Conservation (phyloP, 768 basidiomycete species). For the Hygrophorus russula region DNA sequence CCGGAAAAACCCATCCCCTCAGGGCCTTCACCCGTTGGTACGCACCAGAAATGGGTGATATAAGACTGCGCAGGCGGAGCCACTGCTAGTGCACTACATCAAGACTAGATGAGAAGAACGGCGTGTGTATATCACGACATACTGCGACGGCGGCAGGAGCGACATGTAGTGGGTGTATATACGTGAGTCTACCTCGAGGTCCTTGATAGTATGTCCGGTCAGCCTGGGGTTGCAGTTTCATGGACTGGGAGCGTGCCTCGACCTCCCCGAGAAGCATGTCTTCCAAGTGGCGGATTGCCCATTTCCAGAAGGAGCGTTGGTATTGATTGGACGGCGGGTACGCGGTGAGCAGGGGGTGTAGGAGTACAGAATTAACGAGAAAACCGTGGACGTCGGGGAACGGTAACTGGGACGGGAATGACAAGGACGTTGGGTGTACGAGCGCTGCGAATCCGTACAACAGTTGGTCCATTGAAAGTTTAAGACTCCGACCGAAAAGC, state of each 20-base stretch:
- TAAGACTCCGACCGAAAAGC: no score
- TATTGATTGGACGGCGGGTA: slow-evolving; percentile 59
- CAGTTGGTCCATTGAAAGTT: slow-evolving; percentile 16
- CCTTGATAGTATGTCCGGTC: slow-evolving; percentile 18
- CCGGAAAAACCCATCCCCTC: slow-evolving; percentile 9
- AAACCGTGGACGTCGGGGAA: slow-evolving; percentile 39
- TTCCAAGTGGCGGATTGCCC: slow-evolving; percentile 49
- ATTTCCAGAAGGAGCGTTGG: slow-evolving; percentile 66
- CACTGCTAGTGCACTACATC: neutral
- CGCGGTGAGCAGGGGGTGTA: slow-evolving; percentile 36
- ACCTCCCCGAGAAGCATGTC: slow-evolving; percentile 15
- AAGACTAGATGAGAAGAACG: slow-evolving; percentile 3
- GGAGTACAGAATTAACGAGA: slow-evolving; percentile 39
- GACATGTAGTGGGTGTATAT: slow-evolving; percentile 55
- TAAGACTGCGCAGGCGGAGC: slow-evolving; percentile 40
- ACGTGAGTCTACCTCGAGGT: slow-evolving; percentile 50
- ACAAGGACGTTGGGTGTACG: slow-evolving; percentile 27
- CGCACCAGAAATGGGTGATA: slow-evolving; percentile 54
- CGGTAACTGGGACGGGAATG: slow-evolving; percentile 27
- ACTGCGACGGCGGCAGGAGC: slow-evolving; percentile 27
- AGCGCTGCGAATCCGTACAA: slow-evolving; percentile 45
- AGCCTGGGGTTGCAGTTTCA: slow-evolving; percentile 4
- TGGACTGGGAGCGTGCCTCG: slow-evolving; percentile 32
- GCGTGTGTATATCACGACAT: slow-evolving; percentile 7
- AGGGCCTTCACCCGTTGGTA: neutral